Conservation (phyloP, 176 grass and related monocot genomes). For the Poa pratensis region DNA sequence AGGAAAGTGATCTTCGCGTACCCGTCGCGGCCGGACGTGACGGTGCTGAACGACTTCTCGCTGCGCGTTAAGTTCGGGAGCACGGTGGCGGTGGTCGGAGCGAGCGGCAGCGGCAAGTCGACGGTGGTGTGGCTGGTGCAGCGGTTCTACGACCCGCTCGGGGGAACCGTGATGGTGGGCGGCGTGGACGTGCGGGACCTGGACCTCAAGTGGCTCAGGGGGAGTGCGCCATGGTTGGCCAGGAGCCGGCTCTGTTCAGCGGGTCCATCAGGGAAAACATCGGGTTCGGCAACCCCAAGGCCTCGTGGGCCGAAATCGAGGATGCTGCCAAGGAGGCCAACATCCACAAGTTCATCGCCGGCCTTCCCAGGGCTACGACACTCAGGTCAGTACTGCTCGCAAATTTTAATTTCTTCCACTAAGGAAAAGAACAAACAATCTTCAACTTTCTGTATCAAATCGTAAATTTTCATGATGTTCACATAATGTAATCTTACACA, state of each 20-base stretch:
- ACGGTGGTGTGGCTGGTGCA: constrained; percentile 84
- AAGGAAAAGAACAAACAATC: neutral
- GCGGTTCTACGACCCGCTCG: constrained; percentile 62
- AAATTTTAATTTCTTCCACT: neutral
- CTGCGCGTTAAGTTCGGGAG: constrained; percentile 53
- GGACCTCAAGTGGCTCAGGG: constrained; percentile 61
- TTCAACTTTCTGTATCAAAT: neutral
- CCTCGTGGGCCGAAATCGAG: constrained; percentile 62
- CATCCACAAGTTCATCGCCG: constrained; percentile 68
- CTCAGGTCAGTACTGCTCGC: constrained; percentile 30
- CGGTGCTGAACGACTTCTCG: constrained; percentile 50
- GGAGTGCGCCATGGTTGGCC: constrained; percentile 59
- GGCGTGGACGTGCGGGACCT: constrained; percentile 60
- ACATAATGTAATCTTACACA: neutral
- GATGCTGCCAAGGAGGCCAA: constrained; percentile 58
- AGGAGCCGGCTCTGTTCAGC: constrained; percentile 57
- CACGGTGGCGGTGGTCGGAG: constrained; percentile 55
- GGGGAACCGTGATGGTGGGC: constrained; percentile 52
- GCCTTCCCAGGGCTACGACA: constrained; percentile 59
- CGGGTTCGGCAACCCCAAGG: constrained; percentile 48
- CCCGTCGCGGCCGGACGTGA: constrained; percentile 46
- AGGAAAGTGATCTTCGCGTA: constrained; percentile 55
- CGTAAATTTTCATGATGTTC: neutral
- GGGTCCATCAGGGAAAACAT: constrained; percentile 65
- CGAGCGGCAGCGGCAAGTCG: constrained; percentile 71